Percentiles rank a stretch among this genome's conserved stretches.
phyloP scores from a whole-genome alignment of 2,329 filamentous ascomycete species.

The Colletotrichum sp. region DNA sequence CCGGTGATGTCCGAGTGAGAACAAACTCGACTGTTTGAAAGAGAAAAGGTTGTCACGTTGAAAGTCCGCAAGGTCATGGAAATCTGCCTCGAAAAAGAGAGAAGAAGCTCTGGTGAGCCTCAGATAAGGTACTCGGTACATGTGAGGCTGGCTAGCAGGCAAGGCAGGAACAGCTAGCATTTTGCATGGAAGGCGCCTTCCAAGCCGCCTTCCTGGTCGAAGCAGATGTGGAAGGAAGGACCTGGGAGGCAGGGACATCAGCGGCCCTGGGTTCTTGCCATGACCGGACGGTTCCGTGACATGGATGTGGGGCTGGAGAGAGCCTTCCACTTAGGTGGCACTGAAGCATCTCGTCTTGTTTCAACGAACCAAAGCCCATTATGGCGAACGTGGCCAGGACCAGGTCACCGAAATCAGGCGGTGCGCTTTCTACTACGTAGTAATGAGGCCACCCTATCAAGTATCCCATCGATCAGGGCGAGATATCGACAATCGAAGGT shows the following conservation, averaged over 20 bases:
- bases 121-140: neutral
- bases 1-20: neutral
- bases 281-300: neutral
- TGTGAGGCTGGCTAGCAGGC: neutral
- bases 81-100: neutral
- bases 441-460: neutral
- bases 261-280: neutral
- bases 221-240: neutral
- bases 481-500: neutral
- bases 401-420: neutral
- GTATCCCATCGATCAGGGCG: neutral
- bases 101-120: neutral
- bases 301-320: neutral
- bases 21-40: neutral
- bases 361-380: neutral
- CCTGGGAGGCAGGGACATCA: neutral
- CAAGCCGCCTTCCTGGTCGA: neutral
- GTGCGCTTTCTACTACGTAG: accelerated
- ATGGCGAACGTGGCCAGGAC: neutral
- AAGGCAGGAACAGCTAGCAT: neutral
- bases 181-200: neutral
- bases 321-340: neutral
- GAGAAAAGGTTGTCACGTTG: neutral
- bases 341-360: neutral
- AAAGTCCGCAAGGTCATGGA: neutral